phyloP scores from a whole-genome alignment of 202 grass and related monocot genomes.

The Digitaria exilis region DNA sequence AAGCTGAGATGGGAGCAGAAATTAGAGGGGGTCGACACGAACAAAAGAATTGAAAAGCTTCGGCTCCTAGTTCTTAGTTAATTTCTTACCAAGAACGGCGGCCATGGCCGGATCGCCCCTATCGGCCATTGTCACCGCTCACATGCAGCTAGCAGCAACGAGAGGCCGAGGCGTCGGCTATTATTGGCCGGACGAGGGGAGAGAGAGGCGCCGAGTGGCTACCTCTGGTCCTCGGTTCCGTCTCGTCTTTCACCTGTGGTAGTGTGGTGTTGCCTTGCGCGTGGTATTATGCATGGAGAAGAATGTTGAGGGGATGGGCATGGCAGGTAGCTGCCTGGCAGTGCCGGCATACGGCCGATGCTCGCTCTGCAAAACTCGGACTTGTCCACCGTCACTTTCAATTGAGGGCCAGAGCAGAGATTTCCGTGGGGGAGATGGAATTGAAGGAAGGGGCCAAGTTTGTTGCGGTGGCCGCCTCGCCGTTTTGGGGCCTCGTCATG shows the following conservation, averaged over 20 bases:
- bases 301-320: too few species aligned
- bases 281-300: neutral
- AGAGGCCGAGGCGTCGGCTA: conserved; percentile 11
- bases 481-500: neutral
- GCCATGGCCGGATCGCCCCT: conserved; percentile 24
- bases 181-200: conserved; percentile 19
- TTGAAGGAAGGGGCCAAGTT: neutral
- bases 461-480: neutral
- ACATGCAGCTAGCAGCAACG: conserved; percentile 34
- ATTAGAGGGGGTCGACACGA: too few species aligned
- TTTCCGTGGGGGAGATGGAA: neutral
- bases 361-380: conserved; percentile 8
- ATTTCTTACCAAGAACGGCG: too few species aligned
- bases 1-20: too few species aligned
- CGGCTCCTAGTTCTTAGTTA: conserved; percentile 35
- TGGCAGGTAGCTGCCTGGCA: too few species aligned
- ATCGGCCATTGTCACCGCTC: conserved; percentile 9
- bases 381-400: conserved; percentile 3
- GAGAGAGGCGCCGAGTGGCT: neutral
- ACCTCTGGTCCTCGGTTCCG: too few species aligned
- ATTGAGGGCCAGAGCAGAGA: neutral
- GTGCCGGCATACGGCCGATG: too few species aligned
- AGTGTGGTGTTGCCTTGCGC: neutral
- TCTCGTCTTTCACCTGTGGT: neutral
- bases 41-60: neutral